Conservation (phyloP, 495 filamentous ascomycete genomes). For the Hypoxylon rickii region DNA sequence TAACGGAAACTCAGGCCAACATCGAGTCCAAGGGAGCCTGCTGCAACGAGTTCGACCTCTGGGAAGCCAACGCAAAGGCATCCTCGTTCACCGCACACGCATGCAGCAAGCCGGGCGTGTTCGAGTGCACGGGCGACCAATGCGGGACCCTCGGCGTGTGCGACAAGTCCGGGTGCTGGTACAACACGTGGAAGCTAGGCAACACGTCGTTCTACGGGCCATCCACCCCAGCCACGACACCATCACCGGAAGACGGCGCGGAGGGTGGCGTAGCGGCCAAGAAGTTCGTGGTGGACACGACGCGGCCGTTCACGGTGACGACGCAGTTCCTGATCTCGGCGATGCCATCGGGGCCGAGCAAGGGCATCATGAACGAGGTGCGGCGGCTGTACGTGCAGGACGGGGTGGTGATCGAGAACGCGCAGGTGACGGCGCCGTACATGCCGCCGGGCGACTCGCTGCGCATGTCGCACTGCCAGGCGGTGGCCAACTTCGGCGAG, state of each 20-base stretch:
- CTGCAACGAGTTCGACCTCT: conserved; percentile 76
- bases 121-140: conserved; percentile 54
- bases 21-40: conserved; percentile 62
- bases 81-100: conserved; percentile 66
- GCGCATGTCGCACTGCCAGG: conserved; percentile 58
- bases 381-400: conserved; percentile 67
- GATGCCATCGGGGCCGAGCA: conserved; percentile 30
- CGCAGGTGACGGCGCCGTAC: conserved; percentile 31
- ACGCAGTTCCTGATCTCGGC: conserved; percentile 69
- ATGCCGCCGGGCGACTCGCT: conserved; percentile 58
- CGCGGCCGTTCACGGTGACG: conserved; percentile 65
- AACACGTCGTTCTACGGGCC: conserved; percentile 64
- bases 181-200: conserved; percentile 39
- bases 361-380: conserved; percentile 62
- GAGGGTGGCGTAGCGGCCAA: too few species aligned
- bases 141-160: conserved; percentile 53
- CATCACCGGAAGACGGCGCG: neutral
- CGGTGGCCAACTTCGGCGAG: conserved; percentile 58
- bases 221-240: conserved; percentile 8
- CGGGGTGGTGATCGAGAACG: conserved; percentile 60
- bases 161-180: conserved; percentile 43
- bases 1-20: too few species aligned
- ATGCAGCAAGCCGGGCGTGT: conserved; percentile 58
- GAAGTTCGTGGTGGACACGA: conserved; percentile 58
- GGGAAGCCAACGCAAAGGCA: conserved; percentile 69